Evolutionary conservation across 2,329 filamentous ascomycete genomes (phyloP), one percentile per base, ranked within the genome.

Genomic region (Myriosclerotinia scirpicola): DNA sequence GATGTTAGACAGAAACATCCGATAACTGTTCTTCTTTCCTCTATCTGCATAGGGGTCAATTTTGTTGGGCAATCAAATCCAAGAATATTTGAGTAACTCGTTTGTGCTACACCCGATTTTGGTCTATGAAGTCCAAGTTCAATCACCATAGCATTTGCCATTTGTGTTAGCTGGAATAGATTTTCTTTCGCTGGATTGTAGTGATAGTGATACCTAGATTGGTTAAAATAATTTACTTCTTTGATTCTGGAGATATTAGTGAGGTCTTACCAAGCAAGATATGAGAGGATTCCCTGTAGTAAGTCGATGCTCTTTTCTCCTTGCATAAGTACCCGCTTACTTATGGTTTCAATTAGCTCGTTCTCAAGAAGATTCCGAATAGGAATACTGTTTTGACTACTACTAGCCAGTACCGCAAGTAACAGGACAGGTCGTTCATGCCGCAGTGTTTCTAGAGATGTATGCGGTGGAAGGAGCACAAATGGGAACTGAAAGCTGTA

Each of bases 251-350:
- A 14, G 14, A 48, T 3, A 44, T 17, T 17, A 40, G 26, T 30
- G n/a, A 26, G 11, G 17, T 34, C 9, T 70, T 75, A 87, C 85
- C 85, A 88, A 22, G 81, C 78, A 60, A 83, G 81, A 68, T 87
- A 87, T 7, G 87, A 80, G 36, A 87, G 75, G 26, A 87, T 75
- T 3, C 85, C 85, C 69, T 86, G 83, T 1, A 88, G 73, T 20
- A 87, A 70, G 70, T 88, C 84, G 30, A 87, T 67, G 15, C 79
- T 85, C 66, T 83, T 81, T 76, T 88, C 85, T 0, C 85, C 84
- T 3, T 82, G 80, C 0, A 85, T 79, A 0, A 88, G 82, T 52
- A 85, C 82, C 73, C 84, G 86, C 54, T 84, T 77, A 1, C 80
- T 83, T n/a, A 86, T 71, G 0, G 85, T 79, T 71, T 85, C 85